phyloP scores from a whole-genome alignment of 148 eudicot species.

The Euryodendron excelsum region DNA sequence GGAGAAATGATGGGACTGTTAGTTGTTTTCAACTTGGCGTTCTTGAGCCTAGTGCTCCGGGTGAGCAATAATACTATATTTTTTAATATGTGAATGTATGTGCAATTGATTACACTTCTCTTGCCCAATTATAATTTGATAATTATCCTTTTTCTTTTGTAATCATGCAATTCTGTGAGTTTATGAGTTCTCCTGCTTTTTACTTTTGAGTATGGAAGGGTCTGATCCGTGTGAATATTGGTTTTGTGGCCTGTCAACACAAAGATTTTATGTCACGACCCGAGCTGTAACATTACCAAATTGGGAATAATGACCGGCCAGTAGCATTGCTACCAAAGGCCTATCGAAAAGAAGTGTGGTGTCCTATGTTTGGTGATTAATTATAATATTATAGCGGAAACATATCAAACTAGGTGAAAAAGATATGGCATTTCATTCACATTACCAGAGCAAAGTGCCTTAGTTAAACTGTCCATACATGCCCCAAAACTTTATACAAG shows the following conservation, averaged over 20 bases:
- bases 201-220: neutral
- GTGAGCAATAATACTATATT: constrained; percentile 26
- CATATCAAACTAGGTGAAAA: no score
- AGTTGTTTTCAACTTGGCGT: constrained; percentile 66
- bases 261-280: no score
- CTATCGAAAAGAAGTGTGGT: no score
- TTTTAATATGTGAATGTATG: constrained; percentile 4
- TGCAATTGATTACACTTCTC: neutral
- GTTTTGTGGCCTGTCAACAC: neutral
- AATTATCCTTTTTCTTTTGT: neutral
- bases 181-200: neutral
- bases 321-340: no score
- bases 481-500: no score
- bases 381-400: no score
- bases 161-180: constrained; percentile 2
- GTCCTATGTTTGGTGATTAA: no score
- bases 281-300: no score
- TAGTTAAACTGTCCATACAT: no score
- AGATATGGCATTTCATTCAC: no score
- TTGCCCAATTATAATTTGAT: neutral
- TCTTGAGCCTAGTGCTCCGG: constrained; percentile 65
- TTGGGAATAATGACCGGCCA: no score
- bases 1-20: constrained; percentile 86
- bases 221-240: neutral
- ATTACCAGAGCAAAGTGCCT: no score